These are phyloP conservation scores for Mollisia scopiformis DNA, from an alignment of 2,329 filamentous ascomycete genomes.

Conservation along the genomic window DNA sequence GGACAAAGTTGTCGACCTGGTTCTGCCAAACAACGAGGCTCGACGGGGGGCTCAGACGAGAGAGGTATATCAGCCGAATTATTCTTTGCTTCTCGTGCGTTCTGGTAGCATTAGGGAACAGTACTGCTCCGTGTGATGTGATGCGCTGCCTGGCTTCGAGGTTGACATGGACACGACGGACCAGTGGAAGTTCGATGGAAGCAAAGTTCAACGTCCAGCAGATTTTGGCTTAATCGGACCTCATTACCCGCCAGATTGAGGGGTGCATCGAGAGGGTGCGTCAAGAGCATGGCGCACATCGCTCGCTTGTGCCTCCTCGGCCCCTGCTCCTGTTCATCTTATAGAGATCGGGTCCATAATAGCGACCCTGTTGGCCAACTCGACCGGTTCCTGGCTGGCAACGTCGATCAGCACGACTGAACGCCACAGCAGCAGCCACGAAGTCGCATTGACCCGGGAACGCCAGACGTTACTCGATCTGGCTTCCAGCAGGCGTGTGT, in stretches of 20 bases:
- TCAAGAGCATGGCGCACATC: background rate
- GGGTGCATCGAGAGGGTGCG: constrained; percentile 12
- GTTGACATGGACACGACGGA: background rate
- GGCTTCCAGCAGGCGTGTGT: background rate
- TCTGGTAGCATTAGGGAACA: background rate
- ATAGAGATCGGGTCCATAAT: constrained; percentile 14
- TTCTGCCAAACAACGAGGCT: no score
- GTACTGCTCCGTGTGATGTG: background rate
- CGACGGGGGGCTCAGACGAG: background rate
- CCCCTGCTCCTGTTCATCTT: constrained; percentile 20
- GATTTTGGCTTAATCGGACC: constrained; percentile 11
- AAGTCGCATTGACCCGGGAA: constrained; percentile 15
- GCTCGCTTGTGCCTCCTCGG: constrained; percentile 1
- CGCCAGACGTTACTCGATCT: background rate
- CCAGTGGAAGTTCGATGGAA: background rate
- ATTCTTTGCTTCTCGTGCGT: background rate
- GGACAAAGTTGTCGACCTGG: no score
- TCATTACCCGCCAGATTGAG: constrained; percentile 27
- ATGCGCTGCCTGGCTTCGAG: background rate
- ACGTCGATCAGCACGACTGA: constrained; percentile 21
- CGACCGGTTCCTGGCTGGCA: constrained; percentile 14
- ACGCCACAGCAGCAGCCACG: constrained; percentile 20
- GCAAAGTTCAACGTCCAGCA: background rate
- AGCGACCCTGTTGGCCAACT: constrained; percentile 11
- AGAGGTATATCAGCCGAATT: background rate